Evolutionary conservation across 257 asterid species (phyloP).

Genomic region (Paraleonurus japonicus): DNA sequence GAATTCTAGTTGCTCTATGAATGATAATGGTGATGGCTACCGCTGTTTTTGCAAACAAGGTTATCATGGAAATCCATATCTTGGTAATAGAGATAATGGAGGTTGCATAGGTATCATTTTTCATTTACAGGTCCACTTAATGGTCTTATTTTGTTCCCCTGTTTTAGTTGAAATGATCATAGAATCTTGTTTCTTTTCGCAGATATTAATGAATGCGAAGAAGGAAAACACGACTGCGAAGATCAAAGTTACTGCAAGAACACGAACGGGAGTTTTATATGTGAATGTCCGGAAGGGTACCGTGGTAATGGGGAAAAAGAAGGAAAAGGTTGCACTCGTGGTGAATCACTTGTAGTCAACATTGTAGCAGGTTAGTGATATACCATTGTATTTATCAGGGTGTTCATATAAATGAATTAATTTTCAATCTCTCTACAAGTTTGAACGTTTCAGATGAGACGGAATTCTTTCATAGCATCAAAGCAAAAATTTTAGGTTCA

Average conservation of each 20-base stretch:
- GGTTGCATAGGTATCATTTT: conserved; percentile 38
- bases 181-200: neutral
- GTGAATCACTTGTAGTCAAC: conserved; percentile 18
- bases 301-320: conserved; percentile 30
- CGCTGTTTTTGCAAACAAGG: conserved; percentile 40
- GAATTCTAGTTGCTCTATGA: conserved; percentile 22
- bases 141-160: too few relatives aligned
- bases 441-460: too few relatives aligned
- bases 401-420: too few relatives aligned
- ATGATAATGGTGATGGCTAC: conserved; percentile 32
- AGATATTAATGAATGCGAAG: conserved; percentile 49
- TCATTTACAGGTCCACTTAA: neutral
- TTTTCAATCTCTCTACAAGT: too few relatives aligned
- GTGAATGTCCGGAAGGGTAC: conserved; percentile 36
- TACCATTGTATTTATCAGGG: neutral
- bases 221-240: conserved; percentile 20
- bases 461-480: too few relatives aligned
- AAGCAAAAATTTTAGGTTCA: too few relatives aligned
- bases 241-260: conserved; percentile 14
- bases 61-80: conserved; percentile 47
- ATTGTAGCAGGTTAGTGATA: conserved; percentile 24
- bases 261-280: conserved; percentile 20
- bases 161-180: neutral
- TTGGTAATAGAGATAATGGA: too few relatives aligned
- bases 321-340: conserved; percentile 21